Evolutionary conservation across 371 early-diverging fungal species (phyloP).

Genomic region (Funneliformis caledonium): DNA sequence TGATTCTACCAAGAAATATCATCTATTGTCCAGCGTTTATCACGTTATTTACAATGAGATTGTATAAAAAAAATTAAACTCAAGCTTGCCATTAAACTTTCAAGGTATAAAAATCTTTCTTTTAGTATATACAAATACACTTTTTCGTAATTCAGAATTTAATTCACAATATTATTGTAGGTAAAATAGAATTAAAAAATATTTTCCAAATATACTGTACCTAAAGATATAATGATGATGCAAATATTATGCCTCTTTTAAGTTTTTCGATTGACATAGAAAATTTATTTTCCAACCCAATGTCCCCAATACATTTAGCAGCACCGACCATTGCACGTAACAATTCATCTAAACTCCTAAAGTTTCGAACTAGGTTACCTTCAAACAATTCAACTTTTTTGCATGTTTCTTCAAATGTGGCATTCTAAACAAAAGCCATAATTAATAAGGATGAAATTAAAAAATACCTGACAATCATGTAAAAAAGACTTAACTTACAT

Average conservation of each 20-base stretch:
- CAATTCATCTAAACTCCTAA: constrained; percentile 97
- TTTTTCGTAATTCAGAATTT: neutral
- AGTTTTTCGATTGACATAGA: constrained; percentile 89
- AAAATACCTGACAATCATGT: too few relatives aligned
- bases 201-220: neutral
- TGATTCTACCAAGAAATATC: too few relatives aligned
- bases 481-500: constrained; percentile 43
- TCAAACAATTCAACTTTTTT: constrained; percentile 98
- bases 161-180: too few relatives aligned
- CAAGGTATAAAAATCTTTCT: too few relatives aligned
- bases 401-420: constrained; percentile 95
- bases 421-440: constrained; percentile 63
- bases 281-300: constrained; percentile 97
- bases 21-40: too few relatives aligned
- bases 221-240: constrained; percentile 85
- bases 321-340: constrained; percentile 96
- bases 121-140: neutral
- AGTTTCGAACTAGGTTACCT: constrained; percentile 96
- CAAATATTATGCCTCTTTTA: constrained; percentile 99
- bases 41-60: too few relatives aligned
- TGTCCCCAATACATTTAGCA: constrained; percentile 97
- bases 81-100: too few relatives aligned
- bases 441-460: neutral
- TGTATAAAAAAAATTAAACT: too few relatives aligned
- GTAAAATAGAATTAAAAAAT: neutral